Evolutionary conservation across 305 asterid genomes (phyloP), one percentile per base, ranked within the genome.

Genomic region (Rubia occidens): DNA sequence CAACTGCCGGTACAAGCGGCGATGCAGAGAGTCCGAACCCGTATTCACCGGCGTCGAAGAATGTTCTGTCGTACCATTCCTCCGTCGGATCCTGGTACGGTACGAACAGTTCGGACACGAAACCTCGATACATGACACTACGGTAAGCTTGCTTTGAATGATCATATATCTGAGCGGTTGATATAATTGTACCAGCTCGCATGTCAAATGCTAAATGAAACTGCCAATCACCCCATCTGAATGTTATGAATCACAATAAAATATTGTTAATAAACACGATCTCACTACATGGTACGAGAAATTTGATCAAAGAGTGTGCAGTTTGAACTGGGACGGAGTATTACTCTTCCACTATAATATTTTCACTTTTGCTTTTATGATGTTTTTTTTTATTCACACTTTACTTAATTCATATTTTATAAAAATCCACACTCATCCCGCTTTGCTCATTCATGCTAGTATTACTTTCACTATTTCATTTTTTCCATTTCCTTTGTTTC

Each of bases 1-100:
- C 96, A 20, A 42, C 75, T 3, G 37, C 76, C 2, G 92, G 85
- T 60, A 72, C 81, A 49, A 89, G 89, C 5, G 91, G 75, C 9
- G 79, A 79, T 10, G 89, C 73, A 44, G 44, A 66, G 42, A 82
- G 77, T 39, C 95, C 89, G 1, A 85, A 69, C 8, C 91, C 93
- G 35, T 54, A 72, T 65, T 86, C 93, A 0, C 91, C 93, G 0
- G 79, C 77, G 72, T 88, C 93, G 8, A 89, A 66, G 78, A 62
- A 89, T 1, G 91, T 81, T 65, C 86, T 72, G 63, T 74, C 79
- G 77, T 86, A 82, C 93, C 93, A 86, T 58, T 83, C 95, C 76
- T 83, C 88, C 0, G 84, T 82, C 14, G 83, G 54, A 78, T 89
- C 93, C 89, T 86, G 84, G 80, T 86, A 89, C 1, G 96, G 96